Evolutionary conservation across 2,329 filamentous ascomycete species (phyloP), one percentile per base, ranked within the genome.

Genomic region (Claviceps capensis): DNA sequence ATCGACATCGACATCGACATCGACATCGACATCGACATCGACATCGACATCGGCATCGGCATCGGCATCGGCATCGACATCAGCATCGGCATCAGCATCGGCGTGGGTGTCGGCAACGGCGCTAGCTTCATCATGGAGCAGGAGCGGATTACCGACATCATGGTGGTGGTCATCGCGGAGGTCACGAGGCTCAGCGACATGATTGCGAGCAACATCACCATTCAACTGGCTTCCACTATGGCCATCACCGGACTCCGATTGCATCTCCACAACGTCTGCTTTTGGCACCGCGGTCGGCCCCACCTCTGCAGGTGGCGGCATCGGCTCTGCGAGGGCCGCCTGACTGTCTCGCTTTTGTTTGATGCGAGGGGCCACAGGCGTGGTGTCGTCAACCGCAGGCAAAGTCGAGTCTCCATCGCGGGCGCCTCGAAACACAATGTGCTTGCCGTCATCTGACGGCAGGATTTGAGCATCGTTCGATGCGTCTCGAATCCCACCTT

Each of bases 171-270:
- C 40, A n/a, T 49, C 19, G n/a, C 43, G 51, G n/a, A 36, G 17
- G 22, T 22, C 19, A 34, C 23, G 37, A 36, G 44, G 6, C 40
- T n/a, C 47, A 16, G 37, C 26, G 34, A 16, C 30, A 8, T 26
- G 19, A 19, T n/a, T 17, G 30, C 8, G 26, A 8, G 14, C 23
- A 34, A 9, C n/a, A 16, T 37, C 30, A 42, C 34, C 43, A 48
- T 46, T 72, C 48, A 65, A 63, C 47, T 63, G 65, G 49, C 70
- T 68, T 48, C 67, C 63, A 55, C 57, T 59, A 48, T 65, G 65
- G 53, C 64, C 69, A 55, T 65, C 68, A 58, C 63, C 66, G 52
- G 71, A 72, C 50, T 65, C 60, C 49, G 67, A 66, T 53, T 65
- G 65, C 50, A 48, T 53, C 52, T 62, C 62, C 60, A 61, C 58